Percentiles rank a stretch among this genome's conserved stretches.
These are phyloP conservation scores for Candida corydali DNA, from an alignment of 805 yeast species.

Conservation along the genomic window DNA sequence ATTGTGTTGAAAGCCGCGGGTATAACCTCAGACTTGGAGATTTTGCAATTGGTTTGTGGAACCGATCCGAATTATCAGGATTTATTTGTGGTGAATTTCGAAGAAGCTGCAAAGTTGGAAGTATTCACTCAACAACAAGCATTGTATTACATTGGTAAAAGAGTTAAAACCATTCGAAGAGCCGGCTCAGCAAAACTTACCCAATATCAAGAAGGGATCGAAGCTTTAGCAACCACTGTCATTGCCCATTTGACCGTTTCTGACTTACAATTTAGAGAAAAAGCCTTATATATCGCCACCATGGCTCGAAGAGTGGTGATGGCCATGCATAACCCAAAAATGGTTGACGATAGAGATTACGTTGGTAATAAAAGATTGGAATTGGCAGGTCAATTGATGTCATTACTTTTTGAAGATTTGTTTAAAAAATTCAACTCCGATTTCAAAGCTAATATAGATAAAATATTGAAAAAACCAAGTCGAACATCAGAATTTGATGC, in stretches of 20 bases:
- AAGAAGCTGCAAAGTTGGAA: slow-evolving; percentile 83
- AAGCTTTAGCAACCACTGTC: slow-evolving; percentile 91
- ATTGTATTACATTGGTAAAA: slow-evolving; percentile 80
- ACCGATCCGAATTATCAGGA: slow-evolving; percentile 85
- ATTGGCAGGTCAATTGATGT: slow-evolving; percentile 95
- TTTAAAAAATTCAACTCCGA: slow-evolving; percentile 95
- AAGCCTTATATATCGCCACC: slow-evolving; percentile 89
- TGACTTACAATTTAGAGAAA: slow-evolving; percentile 84
- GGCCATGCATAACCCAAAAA: slow-evolving; percentile 90
- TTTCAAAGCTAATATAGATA: slow-evolving; percentile 91
- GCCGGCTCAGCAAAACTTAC: slow-evolving; percentile 76
- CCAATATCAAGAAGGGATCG: slow-evolving; percentile 89
- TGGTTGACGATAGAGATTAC: slow-evolving; percentile 98
- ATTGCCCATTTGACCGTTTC: slow-evolving; percentile 91
- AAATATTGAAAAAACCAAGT: slow-evolving; percentile 88
- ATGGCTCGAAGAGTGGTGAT: slow-evolving; percentile 95
- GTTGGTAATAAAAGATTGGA: slow-evolving; percentile 97
- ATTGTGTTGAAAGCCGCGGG: slow-evolving; percentile 94
- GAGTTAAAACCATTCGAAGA: slow-evolving; percentile 90
- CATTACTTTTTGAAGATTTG: slow-evolving; percentile 90
- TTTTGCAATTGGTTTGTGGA: slow-evolving; percentile 93
- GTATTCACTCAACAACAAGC: slow-evolving; percentile 93
- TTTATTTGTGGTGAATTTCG: slow-evolving; percentile 86
- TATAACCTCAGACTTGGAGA: slow-evolving; percentile 84
- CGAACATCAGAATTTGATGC: slow-evolving; percentile 96